phyloP scores from a whole-genome alignment of 805 yeast species.

The Metschnikowia lachancei region DNA sequence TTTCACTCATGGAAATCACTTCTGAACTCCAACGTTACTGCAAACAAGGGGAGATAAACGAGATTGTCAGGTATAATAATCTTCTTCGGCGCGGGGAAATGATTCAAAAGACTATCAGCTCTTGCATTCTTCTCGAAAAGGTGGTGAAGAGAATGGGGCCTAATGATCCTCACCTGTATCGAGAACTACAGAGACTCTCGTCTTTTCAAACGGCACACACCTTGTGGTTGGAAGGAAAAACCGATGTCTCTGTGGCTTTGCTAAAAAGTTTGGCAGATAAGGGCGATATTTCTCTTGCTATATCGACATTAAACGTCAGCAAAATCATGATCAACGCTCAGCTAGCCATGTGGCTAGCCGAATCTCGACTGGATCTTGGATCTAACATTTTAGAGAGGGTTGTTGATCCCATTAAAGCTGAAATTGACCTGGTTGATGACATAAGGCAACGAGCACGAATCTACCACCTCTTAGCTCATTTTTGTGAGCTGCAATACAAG shows the following conservation, averaged over 20 bases:
- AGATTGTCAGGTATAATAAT: conserved; percentile 42
- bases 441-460: conserved; percentile 40
- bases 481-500: conserved; percentile 65
- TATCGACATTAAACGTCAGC: conserved; percentile 21
- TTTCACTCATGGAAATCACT: not conserved
- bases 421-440: conserved; percentile 13
- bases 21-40: conserved; percentile 3
- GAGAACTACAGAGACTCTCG: conserved; percentile 12
- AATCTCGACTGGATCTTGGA: conserved; percentile 67
- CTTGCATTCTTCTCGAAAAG: conserved; percentile 45
- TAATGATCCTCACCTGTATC: conserved; percentile 13
- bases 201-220: conserved; percentile 52
- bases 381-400: conserved; percentile 54
- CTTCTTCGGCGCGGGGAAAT: conserved; percentile 36
- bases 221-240: conserved; percentile 63
- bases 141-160: conserved; percentile 23
- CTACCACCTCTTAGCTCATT: conserved; percentile 62
- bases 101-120: conserved; percentile 50
- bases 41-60: conserved; percentile 32
- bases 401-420: conserved; percentile 46
- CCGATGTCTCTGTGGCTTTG: conserved; percentile 54
- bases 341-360: conserved; percentile 68
- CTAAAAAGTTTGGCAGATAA: conserved; percentile 30
- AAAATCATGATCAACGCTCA: conserved; percentile 32
- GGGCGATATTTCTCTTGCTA: conserved; percentile 18